phyloP scores from a whole-genome alignment of 768 basidiomycete species.

The Phlebiopsis flavidoalba region DNA sequence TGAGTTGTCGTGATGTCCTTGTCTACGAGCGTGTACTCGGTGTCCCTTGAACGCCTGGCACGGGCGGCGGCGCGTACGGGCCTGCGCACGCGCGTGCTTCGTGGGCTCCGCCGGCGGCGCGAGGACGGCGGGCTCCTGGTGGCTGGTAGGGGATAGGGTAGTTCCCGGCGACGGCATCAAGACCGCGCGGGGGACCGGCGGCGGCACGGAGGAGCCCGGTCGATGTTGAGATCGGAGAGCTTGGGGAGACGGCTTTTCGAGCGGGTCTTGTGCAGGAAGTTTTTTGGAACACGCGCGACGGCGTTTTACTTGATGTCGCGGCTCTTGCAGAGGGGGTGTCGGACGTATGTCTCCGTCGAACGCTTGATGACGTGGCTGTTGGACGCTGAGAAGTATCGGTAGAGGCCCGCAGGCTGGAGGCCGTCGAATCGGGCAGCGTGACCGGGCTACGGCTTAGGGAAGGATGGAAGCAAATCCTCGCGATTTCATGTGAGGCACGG shows the following conservation, averaged over 20 bases:
- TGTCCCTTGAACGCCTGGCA: constrained; percentile 28
- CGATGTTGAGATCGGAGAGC: constrained; percentile 19
- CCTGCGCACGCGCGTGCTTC: background rate
- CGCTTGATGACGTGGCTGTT: constrained; percentile 20
- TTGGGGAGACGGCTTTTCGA: constrained; percentile 34
- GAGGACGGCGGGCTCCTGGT: constrained; percentile 15
- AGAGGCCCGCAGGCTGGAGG: background rate
- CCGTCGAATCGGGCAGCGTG: background rate
- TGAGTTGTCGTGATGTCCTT: constrained; percentile 65
- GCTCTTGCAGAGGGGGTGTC: constrained; percentile 19
- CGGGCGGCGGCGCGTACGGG: constrained; percentile 26
- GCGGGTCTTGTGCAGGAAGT: constrained; percentile 32
- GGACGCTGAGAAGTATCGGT: constrained; percentile 23
- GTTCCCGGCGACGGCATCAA: constrained; percentile 18
- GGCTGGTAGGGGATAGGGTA: constrained; percentile 13
- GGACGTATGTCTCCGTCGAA: constrained; percentile 6
- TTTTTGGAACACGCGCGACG: constrained; percentile 38
- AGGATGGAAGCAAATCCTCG: background rate
- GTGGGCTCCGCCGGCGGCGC: constrained; percentile 15
- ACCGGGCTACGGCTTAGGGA: constrained; percentile 9
- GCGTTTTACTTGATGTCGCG: constrained; percentile 42
- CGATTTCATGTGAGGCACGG: background rate
- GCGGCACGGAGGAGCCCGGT: constrained; percentile 31
- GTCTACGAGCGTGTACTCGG: constrained; percentile 50
- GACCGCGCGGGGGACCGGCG: constrained; percentile 23